A percentile compares a stretch with the other conserved stretches of the same genome.
These are phyloP conservation scores for Volvox reticuliferus DNA, from an alignment of 139 green algal genomes.

Conservation along the genomic window DNA sequence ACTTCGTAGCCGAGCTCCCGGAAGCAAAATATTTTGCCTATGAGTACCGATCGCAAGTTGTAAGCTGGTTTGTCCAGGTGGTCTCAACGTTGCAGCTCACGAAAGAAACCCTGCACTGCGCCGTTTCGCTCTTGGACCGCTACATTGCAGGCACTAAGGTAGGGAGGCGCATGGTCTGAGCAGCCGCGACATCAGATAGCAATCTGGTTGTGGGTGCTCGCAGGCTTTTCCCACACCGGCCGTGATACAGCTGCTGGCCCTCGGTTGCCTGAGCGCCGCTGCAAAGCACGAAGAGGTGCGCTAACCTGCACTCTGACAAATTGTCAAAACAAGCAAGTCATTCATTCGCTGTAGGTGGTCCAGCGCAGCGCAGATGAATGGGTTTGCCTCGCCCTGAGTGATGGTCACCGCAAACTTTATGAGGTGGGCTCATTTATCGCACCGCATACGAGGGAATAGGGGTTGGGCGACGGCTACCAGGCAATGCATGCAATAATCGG, in stretches of 20 bases:
- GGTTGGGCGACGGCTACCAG: too few relatives aligned
- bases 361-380: constrained; percentile 21
- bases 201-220: not conserved
- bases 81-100: constrained; percentile 1
- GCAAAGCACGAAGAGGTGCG: constrained; percentile 49
- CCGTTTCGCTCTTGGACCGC: constrained; percentile 31
- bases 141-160: constrained; percentile 22
- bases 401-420: not conserved
- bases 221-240: constrained; percentile 13
- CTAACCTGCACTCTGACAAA: not conserved
- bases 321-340: not conserved
- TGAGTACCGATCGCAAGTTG: not conserved
- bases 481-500: too few relatives aligned
- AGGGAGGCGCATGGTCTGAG: not conserved
- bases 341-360: not conserved
- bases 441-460: too few relatives aligned
- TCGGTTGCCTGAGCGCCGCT: constrained; percentile 11
- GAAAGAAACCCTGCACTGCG: not conserved
- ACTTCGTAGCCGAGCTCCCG: not conserved
- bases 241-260: constrained; percentile 41
- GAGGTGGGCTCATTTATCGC: not conserved
- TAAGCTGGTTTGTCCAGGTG: constrained; percentile 34
- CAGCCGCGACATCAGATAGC: not conserved
- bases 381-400: constrained; percentile 1
- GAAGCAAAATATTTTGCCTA: not conserved